Evolutionary conservation across 108 stramenopile genomes (phyloP).

Genomic region (Parietichytrium sp.): DNA sequence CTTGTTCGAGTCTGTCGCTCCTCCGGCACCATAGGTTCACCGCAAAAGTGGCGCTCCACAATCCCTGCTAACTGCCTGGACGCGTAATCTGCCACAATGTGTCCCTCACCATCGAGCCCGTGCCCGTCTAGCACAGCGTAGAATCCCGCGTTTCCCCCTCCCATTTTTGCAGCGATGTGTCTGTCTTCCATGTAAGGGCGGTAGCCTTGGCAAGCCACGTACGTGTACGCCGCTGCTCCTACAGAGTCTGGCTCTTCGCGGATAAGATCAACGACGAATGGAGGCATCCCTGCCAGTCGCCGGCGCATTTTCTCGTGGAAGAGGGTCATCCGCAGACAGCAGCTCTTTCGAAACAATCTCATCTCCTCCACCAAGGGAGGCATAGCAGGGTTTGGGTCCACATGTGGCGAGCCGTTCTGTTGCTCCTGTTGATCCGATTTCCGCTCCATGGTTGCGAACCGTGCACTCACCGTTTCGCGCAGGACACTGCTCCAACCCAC

Average conservation of each 20-base stretch:
- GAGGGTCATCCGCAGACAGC: constrained; percentile 29
- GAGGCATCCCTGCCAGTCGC: background rate
- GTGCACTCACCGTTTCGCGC: no score
- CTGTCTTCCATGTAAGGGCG: constrained; percentile 33
- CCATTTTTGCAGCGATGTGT: background rate
- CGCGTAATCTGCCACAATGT: constrained; percentile 5
- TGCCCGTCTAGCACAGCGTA: constrained; percentile 21
- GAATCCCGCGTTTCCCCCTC: constrained; percentile 8
- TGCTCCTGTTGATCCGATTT: no score
- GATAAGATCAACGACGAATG: background rate
- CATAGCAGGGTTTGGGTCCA: constrained; percentile 24
- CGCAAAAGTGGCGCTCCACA: background rate
- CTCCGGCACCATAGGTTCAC: background rate
- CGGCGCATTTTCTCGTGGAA: constrained; percentile 23
- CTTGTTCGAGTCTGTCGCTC: background rate
- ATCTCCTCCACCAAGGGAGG: constrained; percentile 38
- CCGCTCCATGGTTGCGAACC: no score
- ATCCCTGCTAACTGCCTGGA: background rate
- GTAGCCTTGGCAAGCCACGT: background rate
- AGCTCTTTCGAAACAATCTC: background rate
- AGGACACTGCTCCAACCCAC: no score
- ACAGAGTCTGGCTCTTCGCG: background rate
- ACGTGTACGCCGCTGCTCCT: background rate
- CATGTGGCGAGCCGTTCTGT: no score
- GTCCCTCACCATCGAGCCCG: constrained; percentile 35